Evolutionary conservation across 2,329 filamentous ascomycete species (phyloP).

Genomic region (Diaporthe ilicicola): DNA sequence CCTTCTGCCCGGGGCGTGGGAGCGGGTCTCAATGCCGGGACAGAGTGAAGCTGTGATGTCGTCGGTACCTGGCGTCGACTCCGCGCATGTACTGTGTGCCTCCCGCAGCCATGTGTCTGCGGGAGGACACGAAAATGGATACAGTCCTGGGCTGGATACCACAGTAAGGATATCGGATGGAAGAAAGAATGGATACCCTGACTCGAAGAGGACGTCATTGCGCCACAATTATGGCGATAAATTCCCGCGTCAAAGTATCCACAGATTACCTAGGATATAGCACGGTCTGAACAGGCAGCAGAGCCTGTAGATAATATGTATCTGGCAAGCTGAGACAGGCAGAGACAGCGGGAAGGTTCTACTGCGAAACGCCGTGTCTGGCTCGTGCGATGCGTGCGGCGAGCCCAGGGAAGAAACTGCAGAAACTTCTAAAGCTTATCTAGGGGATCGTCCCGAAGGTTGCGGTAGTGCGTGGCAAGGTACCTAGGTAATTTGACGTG

Average conservation of each 20-base stretch:
- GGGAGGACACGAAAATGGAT: slow-evolving; percentile 21
- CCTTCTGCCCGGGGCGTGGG: neutral
- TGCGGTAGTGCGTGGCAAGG: slow-evolving; percentile 10
- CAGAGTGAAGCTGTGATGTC: slow-evolving; percentile 4
- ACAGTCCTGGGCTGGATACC: neutral
- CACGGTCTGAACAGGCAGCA: neutral
- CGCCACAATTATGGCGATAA: slow-evolving; percentile 34
- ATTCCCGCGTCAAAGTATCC: slow-evolving; percentile 27
- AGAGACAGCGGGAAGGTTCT: neutral
- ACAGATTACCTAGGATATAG: slow-evolving; percentile 23
- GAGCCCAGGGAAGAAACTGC: neutral
- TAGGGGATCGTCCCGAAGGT: neutral
- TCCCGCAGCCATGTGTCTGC: slow-evolving; percentile 20
- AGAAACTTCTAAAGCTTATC: slow-evolving; percentile 15
- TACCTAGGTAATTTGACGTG: neutral
- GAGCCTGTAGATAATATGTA: neutral
- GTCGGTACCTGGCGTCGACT: slow-evolving; percentile 23
- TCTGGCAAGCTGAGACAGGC: neutral
- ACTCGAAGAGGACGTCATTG: slow-evolving; percentile 33
- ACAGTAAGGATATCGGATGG: slow-evolving; percentile 1
- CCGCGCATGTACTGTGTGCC: neutral
- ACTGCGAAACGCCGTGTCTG: slow-evolving; percentile 1
- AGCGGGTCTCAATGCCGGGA: neutral
- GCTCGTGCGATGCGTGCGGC: slow-evolving; percentile 13
- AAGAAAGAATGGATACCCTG: slow-evolving; percentile 25